phyloP scores from a whole-genome alignment of 495 filamentous ascomycete species.

The Penicillium parvum region DNA sequence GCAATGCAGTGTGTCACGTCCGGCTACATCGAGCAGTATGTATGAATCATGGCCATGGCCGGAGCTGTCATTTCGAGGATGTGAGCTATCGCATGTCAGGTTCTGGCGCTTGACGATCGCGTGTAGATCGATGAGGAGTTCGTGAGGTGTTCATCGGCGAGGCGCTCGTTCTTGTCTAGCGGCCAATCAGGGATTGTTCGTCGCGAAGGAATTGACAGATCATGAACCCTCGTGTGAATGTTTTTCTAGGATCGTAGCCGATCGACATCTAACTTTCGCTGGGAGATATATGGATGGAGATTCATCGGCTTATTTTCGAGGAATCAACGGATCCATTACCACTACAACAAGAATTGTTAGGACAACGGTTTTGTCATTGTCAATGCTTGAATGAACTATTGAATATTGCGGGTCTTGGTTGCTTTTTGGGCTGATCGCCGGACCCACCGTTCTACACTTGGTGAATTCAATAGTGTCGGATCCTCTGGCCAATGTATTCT shows the following conservation, averaged over 20 bases:
- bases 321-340: no score
- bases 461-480: conserved; percentile 18
- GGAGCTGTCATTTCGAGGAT: conserved; percentile 17
- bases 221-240: no score
- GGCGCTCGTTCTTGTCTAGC: no score
- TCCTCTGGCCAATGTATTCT: conserved; percentile 8
- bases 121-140: conserved; percentile 15
- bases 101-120: conserved; percentile 11
- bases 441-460: conserved; percentile 18
- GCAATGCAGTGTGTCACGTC: no score
- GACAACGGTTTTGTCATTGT: conserved; percentile 3
- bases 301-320: no score
- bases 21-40: no score
- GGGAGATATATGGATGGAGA: no score
- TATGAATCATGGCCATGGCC: no score
- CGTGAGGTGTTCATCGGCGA: conserved; percentile 12
- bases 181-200: not conserved
- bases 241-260: no score
- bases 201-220: not conserved
- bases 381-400: conserved; percentile 15
- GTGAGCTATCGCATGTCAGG: conserved; percentile 28
- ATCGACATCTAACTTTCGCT: no score
- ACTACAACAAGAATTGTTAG: no score
- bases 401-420: conserved; percentile 5
- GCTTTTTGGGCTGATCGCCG: conserved; percentile 10